These are phyloP conservation scores for Globisporangium acanthophoron DNA, from an alignment of 352 stramenopile genomes.

Conservation along the genomic window DNA sequence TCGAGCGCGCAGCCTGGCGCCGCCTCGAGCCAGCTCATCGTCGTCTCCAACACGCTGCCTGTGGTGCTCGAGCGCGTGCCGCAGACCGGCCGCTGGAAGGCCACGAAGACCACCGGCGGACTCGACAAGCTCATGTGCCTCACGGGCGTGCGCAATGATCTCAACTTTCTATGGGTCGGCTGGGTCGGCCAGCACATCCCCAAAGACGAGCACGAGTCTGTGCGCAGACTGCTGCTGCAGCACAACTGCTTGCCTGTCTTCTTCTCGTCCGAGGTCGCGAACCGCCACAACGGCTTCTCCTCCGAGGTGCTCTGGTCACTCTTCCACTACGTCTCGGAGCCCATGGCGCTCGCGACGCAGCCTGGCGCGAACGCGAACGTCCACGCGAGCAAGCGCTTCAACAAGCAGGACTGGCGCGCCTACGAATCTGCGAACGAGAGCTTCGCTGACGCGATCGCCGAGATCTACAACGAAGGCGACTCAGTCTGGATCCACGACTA, in stretches of 20 bases:
- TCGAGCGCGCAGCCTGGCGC: conserved; percentile 9
- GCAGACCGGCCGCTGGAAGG: conserved; percentile 77
- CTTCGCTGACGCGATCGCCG: conserved; percentile 80
- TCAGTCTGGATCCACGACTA: conserved; percentile 89
- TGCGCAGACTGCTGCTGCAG: conserved; percentile 67
- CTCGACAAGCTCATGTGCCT: conserved; percentile 83
- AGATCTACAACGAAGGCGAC: conserved; percentile 87
- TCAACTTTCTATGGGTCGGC: conserved; percentile 85
- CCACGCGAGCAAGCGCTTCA: conserved; percentile 74
- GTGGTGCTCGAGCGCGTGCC: conserved; percentile 69
- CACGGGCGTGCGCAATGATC: conserved; percentile 53
- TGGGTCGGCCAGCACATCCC: conserved; percentile 87
- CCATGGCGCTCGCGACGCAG: conserved; percentile 42
- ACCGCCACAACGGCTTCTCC: conserved; percentile 84
- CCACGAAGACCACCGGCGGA: conserved; percentile 80
- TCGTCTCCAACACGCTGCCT: conserved; percentile 85
- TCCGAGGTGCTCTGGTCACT: conserved; percentile 90
- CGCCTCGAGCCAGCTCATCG: conserved; percentile 61
- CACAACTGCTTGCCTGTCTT: conserved; percentile 89
- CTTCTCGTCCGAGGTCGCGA: conserved; percentile 74
- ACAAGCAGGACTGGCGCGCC: conserved; percentile 83
- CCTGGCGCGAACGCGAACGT: conserved; percentile 29
- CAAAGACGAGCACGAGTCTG: conserved; percentile 73
- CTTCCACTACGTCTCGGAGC: conserved; percentile 88
- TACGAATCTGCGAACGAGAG: conserved; percentile 86